Evolutionary conservation across 1,284 basidiomycete genomes (phyloP).

Genomic region (Stygiomarasmius scandens): DNA sequence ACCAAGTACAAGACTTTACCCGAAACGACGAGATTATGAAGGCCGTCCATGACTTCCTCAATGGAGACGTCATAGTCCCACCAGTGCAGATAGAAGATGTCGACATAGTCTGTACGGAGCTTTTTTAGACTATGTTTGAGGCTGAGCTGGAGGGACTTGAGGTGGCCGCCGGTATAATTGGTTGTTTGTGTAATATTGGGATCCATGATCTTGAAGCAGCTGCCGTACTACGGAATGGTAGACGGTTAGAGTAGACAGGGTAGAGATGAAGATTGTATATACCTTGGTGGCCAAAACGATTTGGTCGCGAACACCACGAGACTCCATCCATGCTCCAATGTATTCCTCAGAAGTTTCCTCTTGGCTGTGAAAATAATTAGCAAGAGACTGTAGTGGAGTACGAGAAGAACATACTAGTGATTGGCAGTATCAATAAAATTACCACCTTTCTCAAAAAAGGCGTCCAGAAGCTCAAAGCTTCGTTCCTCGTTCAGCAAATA

Average conservation of each 20-base stretch:
- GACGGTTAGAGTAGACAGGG: neutral
- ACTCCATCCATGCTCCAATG: slow-evolving; percentile 60
- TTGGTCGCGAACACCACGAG: slow-evolving; percentile 53
- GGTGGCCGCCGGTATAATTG: neutral
- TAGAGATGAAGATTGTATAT: no score
- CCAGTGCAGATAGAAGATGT: slow-evolving; percentile 27
- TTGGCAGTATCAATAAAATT: slow-evolving; percentile 61
- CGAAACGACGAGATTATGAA: neutral
- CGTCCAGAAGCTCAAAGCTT: slow-evolving; percentile 50
- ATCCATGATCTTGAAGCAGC: slow-evolving; percentile 28
- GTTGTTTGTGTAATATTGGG: slow-evolving; percentile 12
- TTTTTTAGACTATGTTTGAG: neutral
- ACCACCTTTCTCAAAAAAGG: slow-evolving; percentile 49
- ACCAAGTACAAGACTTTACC: neutral
- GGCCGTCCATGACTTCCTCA: slow-evolving; percentile 44
- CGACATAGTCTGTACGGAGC: slow-evolving; percentile 41
- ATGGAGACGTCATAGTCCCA: slow-evolving; percentile 37
- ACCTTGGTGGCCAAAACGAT: slow-evolving; percentile 58
- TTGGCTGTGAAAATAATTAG: slow-evolving; percentile 34
- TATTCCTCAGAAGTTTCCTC: slow-evolving; percentile 52
- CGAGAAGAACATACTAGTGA: slow-evolving; percentile 44
- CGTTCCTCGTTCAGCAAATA: slow-evolving; percentile 20
- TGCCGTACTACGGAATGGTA: slow-evolving; percentile 30
- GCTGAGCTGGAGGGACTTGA: neutral
- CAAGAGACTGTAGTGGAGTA: no score